These are phyloP conservation scores for Colletotrichum sansevieriae DNA, from an alignment of 2,329 filamentous ascomycete species.

Conservation along the genomic window DNA sequence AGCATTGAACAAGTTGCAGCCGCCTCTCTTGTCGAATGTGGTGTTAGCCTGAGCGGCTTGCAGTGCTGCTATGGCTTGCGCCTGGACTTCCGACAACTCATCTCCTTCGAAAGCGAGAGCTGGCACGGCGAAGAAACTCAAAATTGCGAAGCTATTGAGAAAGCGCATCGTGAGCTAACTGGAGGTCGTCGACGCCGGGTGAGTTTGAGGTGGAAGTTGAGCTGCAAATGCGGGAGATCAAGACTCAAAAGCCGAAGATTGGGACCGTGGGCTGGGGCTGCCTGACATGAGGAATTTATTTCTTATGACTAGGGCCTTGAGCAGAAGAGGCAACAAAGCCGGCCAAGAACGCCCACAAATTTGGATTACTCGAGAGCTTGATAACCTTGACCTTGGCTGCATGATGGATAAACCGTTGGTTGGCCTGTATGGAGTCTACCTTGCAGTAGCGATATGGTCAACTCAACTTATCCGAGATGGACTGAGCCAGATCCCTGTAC, in stretches of 20 bases:
- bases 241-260: not conserved
- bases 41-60: not conserved
- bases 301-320: not conserved
- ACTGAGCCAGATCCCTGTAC: not conserved
- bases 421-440: not conserved
- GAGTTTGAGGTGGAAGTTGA: not conserved
- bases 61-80: slow-evolving; percentile 15
- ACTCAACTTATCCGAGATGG: not conserved
- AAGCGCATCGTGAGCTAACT: slow-evolving; percentile 12
- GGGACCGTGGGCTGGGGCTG: too few species aligned
- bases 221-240: not conserved
- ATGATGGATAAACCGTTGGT: slow-evolving; percentile 8
- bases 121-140: not conserved
- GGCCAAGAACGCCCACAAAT: not conserved
- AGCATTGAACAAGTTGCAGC: slow-evolving; percentile 19
- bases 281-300: too few species aligned
- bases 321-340: not conserved
- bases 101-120: slow-evolving; percentile 4
- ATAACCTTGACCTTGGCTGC: slow-evolving; percentile 12
- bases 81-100: slow-evolving; percentile 24
- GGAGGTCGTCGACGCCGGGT: not conserved
- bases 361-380: not conserved
- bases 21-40: slow-evolving; percentile 6
- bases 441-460: slow-evolving; percentile 7
- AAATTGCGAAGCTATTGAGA: not conserved